Percentiles rank a stretch among this genome's conserved stretches.
These are phyloP conservation scores for Lentinus brumalis DNA, from an alignment of 768 basidiomycete species.

Conservation along the genomic window DNA sequence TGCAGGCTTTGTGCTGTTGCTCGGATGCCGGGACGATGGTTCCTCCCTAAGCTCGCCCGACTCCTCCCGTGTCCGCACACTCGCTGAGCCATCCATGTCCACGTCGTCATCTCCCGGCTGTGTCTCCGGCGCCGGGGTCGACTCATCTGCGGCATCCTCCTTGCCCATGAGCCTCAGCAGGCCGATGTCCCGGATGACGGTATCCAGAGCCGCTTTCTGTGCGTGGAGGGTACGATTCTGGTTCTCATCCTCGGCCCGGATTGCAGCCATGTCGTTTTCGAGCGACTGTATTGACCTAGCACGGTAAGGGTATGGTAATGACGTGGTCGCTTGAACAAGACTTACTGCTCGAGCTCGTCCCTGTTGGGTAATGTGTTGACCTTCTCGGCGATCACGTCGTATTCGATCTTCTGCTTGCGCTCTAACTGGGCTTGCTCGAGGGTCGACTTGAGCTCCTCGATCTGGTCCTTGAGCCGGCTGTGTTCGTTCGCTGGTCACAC, in stretches of 20 bases:
- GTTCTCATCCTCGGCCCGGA: constrained; percentile 71
- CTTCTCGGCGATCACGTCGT: constrained; percentile 82
- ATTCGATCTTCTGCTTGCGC: constrained; percentile 81
- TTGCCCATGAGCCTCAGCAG: constrained; percentile 69
- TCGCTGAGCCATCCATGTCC: constrained; percentile 23
- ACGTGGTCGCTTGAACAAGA: constrained; percentile 17
- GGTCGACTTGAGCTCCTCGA: constrained; percentile 73
- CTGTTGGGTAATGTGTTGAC: constrained; percentile 76
- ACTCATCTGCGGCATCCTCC: constrained; percentile 50
- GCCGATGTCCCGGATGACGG: constrained; percentile 62
- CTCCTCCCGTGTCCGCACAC: constrained; percentile 23
- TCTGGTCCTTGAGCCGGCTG: constrained; percentile 63
- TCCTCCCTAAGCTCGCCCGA: constrained; percentile 27
- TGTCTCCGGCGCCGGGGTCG: constrained; percentile 50
- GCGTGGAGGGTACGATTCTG: constrained; percentile 66
- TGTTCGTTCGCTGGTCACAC: constrained; percentile 65
- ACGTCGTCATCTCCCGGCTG: constrained; percentile 28
- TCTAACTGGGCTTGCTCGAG: constrained; percentile 79
- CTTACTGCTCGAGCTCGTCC: constrained; percentile 77
- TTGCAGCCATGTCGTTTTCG: constrained; percentile 79
- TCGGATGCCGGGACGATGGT: constrained; percentile 25
- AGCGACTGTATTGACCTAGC: constrained; percentile 65
- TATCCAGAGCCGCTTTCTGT: constrained; percentile 69
- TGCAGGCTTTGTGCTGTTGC: constrained; percentile 42
- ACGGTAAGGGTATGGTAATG: neutral